A percentile compares a stretch with the other conserved stretches of the same genome.
Evolutionary conservation across 176 grass and related monocot genomes (phyloP).

Genomic region (Oryza coarctata): DNA sequence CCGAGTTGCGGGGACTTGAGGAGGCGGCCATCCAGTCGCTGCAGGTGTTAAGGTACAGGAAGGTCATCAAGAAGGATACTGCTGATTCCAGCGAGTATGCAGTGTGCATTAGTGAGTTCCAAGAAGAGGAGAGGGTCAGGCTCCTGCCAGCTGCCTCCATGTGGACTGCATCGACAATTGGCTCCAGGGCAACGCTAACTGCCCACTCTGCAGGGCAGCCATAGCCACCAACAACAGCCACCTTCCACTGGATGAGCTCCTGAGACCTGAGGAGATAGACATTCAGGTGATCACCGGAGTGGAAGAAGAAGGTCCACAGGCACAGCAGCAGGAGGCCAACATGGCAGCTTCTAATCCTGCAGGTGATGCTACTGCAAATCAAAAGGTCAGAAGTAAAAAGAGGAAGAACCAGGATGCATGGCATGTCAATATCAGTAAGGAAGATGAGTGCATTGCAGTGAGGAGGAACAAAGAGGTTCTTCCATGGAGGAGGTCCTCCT

Average conservation of each 20-base stretch:
- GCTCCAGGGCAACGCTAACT: constrained; percentile 72
- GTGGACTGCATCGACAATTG: constrained; percentile 73
- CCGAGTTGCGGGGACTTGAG: constrained; percentile 42
- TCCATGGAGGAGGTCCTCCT: constrained; percentile 60
- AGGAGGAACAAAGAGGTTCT: constrained; percentile 26
- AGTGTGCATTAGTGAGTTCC: constrained; percentile 80
- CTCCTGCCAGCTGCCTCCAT: constrained; percentile 76
- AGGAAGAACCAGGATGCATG: background rate
- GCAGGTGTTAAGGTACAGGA: constrained; percentile 61
- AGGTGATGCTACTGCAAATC: background rate
- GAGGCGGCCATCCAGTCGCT: constrained; percentile 47
- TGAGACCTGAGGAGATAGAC: constrained; percentile 10
- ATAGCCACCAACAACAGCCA: constrained; percentile 26
- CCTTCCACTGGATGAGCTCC: constrained; percentile 11
- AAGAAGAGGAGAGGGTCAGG: constrained; percentile 69
- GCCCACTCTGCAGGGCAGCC: constrained; percentile 74
- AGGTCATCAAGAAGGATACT: background rate
- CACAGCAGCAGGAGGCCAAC: background rate
- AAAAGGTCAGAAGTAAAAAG: background rate
- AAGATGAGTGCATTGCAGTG: constrained; percentile 43
- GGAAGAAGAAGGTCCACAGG: background rate
- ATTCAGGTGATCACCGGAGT: background rate
- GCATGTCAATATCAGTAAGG: constrained; percentile 30
- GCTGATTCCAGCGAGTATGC: constrained; percentile 48
- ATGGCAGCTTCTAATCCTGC: background rate